These are phyloP conservation scores for Peronospora destructor DNA, from an alignment of 352 stramenopile species.

Conservation along the genomic window DNA sequence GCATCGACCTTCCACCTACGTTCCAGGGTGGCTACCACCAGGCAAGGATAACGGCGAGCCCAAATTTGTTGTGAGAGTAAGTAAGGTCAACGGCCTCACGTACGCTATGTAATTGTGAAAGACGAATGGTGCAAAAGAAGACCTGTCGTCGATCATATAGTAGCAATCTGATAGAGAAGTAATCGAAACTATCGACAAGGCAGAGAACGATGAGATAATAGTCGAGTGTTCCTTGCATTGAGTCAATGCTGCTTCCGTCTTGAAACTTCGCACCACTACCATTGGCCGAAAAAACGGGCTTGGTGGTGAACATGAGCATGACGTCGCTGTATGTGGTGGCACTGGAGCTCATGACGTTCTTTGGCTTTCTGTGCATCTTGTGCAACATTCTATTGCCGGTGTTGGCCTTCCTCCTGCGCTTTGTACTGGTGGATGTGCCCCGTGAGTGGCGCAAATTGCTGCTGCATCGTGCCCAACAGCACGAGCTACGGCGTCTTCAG, in stretches of 20 bases:
- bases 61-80: constrained; percentile 27
- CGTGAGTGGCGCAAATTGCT: constrained; percentile 36
- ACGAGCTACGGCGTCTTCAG: constrained; percentile 32
- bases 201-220: constrained; percentile 29
- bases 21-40: constrained; percentile 84
- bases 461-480: constrained; percentile 33
- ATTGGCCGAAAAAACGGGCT: constrained; percentile 25
- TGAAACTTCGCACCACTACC: constrained; percentile 3
- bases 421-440: constrained; percentile 27
- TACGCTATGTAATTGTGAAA: constrained; percentile 32
- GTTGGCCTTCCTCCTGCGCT: constrained; percentile 25
- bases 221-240: constrained; percentile 20
- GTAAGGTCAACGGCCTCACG: constrained; percentile 1
- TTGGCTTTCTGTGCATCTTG: constrained; percentile 40
- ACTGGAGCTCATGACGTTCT: constrained; percentile 37
- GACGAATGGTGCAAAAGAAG: constrained; percentile 24
- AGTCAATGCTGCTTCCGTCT: constrained; percentile 1
- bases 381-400: constrained; percentile 36
- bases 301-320: background rate
- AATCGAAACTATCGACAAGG: constrained; percentile 26
- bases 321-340: constrained; percentile 17
- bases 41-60: constrained; percentile 19
- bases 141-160: constrained; percentile 34
- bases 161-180: constrained; percentile 37
- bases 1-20: constrained; percentile 76